A percentile compares a stretch with the other conserved stretches of the same genome.
Evolutionary conservation across 1,284 basidiomycete genomes (phyloP).

Genomic region (Kwoniella shivajii): DNA sequence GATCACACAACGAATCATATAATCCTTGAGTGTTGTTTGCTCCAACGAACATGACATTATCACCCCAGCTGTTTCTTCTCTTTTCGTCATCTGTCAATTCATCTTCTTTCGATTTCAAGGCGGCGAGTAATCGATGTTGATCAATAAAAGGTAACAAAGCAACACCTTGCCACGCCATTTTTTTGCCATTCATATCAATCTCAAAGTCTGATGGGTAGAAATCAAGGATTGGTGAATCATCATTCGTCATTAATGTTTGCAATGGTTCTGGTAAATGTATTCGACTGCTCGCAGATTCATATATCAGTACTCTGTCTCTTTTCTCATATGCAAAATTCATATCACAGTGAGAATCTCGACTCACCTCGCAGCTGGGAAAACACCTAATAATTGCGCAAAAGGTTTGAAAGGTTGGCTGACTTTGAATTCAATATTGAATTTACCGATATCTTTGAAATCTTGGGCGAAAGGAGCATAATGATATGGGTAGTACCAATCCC

Average conservation of each 20-base stretch:
- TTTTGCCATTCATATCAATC: constrained; percentile 99
- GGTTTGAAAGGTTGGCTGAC: constrained; percentile 89
- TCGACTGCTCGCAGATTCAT: constrained; percentile 60
- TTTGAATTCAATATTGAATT: constrained; percentile 70
- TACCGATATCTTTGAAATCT: constrained; percentile 81
- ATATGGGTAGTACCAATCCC: constrained; percentile 99
- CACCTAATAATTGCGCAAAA: constrained; percentile 97
- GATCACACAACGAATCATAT: constrained; percentile 79
- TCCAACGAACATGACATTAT: constrained; percentile 81
- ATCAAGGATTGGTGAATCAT: constrained; percentile 90
- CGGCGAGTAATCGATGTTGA: constrained; percentile 74
- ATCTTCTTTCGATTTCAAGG: constrained; percentile 75
- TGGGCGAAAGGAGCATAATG: constrained; percentile 98
- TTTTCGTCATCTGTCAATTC: constrained; percentile 79
- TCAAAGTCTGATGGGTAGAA: constrained; percentile 93
- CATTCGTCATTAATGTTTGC: constrained; percentile 84
- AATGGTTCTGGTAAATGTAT: constrained; percentile 83
- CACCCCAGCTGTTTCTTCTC: constrained; percentile 81
- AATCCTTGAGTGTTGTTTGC: constrained; percentile 70
- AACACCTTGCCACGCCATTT: constrained; percentile 99
- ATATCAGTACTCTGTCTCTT: too few species aligned
- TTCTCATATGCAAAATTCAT: too few species aligned
- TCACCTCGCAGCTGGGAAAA: constrained; percentile 90
- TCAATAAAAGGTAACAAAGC: constrained; percentile 97
- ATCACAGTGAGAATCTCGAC: constrained; percentile 16